Evolutionary conservation across 2,329 filamentous ascomycete species (phyloP), one percentile per base, ranked within the genome.

Genomic region (Nothomitra cinnamomea): DNA sequence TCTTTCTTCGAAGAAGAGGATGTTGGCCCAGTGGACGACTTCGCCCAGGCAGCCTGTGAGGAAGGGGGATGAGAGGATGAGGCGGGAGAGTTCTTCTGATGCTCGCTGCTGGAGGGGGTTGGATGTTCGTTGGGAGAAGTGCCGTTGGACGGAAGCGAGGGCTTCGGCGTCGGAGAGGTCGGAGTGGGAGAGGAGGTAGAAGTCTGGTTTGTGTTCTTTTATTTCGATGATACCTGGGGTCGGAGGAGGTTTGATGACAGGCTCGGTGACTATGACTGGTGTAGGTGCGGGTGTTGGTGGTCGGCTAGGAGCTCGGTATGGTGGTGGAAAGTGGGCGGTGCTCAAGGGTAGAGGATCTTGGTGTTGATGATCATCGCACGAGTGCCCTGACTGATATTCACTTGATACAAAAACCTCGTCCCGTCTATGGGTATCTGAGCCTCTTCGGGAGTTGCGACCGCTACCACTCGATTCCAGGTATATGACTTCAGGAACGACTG

Each of bases 11-110:
- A 83, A 83, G 66, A 83, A 82, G 43, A 82, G 70, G 53, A 77
- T 74, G 64, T 83, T 80, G 43, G 75, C 74, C 7, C 78, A 73
- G 10, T 71, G 74, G 61, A 82, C 77, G 57, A 82, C 79, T 61
- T 71, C 73, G 49, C 72, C 69, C 1, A 82, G 69, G 2, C 76
- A 76, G 13, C 71, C 67, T 58, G 80, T 72, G 64, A 81, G 78
- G 32, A 82, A 70, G 1, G 69, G 66, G 1, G 47, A 42, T 7
- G 36, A 40, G 67, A 67, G 55, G 71, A 53, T 72, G 3, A 72
- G 76, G 52, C 69, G 72, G 60, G 82, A 78, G 51, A 82, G 71
- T 24, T 72, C 72, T 56, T 73, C 72, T 19, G 82, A 67, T 54
- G 80, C 79, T 40, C 77, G 72, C 57, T 74, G 75, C 54, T 77